Conservation (phyloP, 164 flowering plant species). For the Tetrastigma voinierianum region DNA sequence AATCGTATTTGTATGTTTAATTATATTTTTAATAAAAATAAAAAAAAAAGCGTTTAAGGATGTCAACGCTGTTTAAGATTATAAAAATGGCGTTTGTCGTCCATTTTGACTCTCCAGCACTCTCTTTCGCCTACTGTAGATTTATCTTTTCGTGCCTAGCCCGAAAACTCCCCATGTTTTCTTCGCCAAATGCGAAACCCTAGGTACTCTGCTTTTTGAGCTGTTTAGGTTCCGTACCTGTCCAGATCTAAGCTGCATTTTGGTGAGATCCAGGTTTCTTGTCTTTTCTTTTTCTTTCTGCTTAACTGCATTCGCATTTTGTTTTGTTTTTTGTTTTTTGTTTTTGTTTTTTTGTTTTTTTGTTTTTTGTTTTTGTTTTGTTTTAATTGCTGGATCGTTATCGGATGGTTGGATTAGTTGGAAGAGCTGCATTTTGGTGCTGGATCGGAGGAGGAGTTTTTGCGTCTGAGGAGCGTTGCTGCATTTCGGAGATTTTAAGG, state of each 20-base stretch:
- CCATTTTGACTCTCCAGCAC: too few relatives aligned
- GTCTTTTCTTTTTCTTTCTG: background rate
- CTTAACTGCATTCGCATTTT: background rate
- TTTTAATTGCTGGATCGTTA: background rate
- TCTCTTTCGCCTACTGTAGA: background rate
- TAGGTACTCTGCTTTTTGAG: background rate
- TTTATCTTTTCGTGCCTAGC: background rate
- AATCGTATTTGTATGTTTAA: too few relatives aligned
- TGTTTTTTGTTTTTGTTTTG: constrained; percentile 1
- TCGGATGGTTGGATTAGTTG: background rate
- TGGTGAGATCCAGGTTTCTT: background rate
- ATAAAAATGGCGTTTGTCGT: too few relatives aligned
- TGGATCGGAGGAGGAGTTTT: constrained; percentile 8
- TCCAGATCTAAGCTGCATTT: background rate
- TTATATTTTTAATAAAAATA: too few relatives aligned
- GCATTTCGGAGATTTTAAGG: too few relatives aligned
- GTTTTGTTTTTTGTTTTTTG: too few relatives aligned
- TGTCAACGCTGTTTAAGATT: too few relatives aligned
- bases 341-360: background rate
- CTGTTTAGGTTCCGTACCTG: background rate
- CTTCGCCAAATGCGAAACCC: constrained; percentile 8
- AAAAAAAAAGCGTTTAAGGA: too few relatives aligned
- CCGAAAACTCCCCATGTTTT: background rate
- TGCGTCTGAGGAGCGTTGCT: background rate
- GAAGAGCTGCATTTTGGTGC: constrained; percentile 12